phyloP scores from a whole-genome alignment of 2,329 filamentous ascomycete species.

The Beauveria varroae region DNA sequence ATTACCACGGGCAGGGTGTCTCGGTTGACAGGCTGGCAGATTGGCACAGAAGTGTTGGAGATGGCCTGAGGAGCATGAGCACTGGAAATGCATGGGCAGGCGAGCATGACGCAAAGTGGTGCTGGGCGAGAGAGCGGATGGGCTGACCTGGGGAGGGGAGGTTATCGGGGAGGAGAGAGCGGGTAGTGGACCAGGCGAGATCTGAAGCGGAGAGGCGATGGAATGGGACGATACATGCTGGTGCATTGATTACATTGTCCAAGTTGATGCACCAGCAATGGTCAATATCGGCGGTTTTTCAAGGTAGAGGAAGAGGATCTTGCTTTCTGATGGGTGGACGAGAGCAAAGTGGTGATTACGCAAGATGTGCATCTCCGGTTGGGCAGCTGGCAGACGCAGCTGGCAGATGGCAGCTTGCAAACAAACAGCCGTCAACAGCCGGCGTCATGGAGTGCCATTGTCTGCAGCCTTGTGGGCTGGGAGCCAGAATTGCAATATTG shows the following conservation, averaged over 20 bases:
- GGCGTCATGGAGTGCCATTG: too few species aligned
- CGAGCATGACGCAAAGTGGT: conserved; percentile 3
- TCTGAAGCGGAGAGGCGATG: not conserved
- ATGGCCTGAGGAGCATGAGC: not conserved
- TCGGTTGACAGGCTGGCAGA: not conserved
- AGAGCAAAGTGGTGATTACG: not conserved
- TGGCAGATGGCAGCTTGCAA: not conserved
- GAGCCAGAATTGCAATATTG: not conserved
- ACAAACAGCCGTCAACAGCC: not conserved
- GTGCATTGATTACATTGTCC: not conserved
- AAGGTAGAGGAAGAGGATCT: not conserved
- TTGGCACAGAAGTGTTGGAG: not conserved
- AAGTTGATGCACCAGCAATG: not conserved
- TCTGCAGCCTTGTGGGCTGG: not conserved
- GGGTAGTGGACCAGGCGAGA: conserved; percentile 5
- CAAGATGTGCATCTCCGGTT: not conserved
- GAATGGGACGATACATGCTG: not conserved
- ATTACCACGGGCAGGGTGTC: too few species aligned
- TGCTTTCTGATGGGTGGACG: not conserved
- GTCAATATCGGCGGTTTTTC: not conserved
- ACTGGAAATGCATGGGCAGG: not conserved
- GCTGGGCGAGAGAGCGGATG: not conserved
- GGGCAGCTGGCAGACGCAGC: not conserved
- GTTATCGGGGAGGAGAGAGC: not conserved
- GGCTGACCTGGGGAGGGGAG: not conserved